A percentile compares a stretch with the other conserved stretches of the same genome.
Evolutionary conservation across 257 asterid genomes (phyloP).

Genomic region (Sherardia arvensis): DNA sequence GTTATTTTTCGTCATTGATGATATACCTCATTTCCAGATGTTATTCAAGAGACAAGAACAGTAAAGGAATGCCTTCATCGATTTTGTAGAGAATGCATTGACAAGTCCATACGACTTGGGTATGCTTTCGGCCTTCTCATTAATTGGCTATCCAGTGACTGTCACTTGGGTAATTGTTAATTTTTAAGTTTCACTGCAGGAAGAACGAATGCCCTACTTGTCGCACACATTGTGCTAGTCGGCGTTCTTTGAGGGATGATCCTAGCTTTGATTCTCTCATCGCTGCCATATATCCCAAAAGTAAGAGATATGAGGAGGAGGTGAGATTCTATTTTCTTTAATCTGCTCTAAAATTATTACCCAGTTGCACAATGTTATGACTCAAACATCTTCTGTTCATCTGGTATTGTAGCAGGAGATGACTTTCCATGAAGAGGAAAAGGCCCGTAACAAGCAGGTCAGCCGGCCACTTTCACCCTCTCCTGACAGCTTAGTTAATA

Average conservation of each 20-base stretch:
- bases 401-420: slow-evolving; percentile 50
- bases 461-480: slow-evolving; percentile 4
- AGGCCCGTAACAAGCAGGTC: slow-evolving; percentile 91
- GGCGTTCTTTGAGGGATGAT: slow-evolving; percentile 96
- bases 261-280: slow-evolving; percentile 94
- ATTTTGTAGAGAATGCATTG: slow-evolving; percentile 98
- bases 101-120: slow-evolving; percentile 99
- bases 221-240: slow-evolving; percentile 99
- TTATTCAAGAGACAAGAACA: slow-evolving; percentile 95
- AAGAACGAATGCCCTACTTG: slow-evolving; percentile 99
- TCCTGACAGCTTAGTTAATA: not conserved
- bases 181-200: slow-evolving; percentile 35
- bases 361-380: slow-evolving; percentile 12
- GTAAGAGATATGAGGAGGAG: slow-evolving; percentile 92
- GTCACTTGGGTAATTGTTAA: slow-evolving; percentile 12
- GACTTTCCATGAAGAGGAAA: slow-evolving; percentile 92
- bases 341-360: slow-evolving; percentile 11
- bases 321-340: slow-evolving; percentile 31
- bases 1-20: slow-evolving; percentile 11
- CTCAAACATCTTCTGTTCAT: slow-evolving; percentile 11
- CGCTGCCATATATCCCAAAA: slow-evolving; percentile 78
- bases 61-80: slow-evolving; percentile 99
- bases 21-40: slow-evolving; percentile 41
- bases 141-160: slow-evolving; percentile 8
- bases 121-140: slow-evolving; percentile 24